phyloP scores from a whole-genome alignment of 164 flowering plant genomes.

The Warburgia ugandensis region DNA sequence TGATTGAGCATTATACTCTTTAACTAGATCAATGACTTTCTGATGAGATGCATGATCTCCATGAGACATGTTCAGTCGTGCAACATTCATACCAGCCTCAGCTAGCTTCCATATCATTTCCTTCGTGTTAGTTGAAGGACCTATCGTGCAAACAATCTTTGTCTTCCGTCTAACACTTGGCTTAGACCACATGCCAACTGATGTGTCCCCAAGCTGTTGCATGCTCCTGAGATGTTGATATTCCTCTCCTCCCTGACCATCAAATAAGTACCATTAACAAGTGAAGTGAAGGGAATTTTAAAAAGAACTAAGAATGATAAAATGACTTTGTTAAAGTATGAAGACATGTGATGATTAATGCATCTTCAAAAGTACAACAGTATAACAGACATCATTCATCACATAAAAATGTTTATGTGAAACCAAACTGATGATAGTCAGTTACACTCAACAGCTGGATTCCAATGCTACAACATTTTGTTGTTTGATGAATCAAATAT shows the following conservation, averaged over 20 bases:
- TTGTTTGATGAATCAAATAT: too few relatives aligned
- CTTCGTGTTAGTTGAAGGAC: constrained; percentile 81
- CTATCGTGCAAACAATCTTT: constrained; percentile 91
- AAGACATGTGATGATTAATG: too few relatives aligned
- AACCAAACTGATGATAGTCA: too few relatives aligned
- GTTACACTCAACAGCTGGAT: too few relatives aligned
- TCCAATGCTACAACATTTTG: too few relatives aligned
- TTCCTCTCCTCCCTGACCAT: constrained; percentile 43
- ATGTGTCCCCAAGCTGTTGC: constrained; percentile 40
- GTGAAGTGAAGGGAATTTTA: background rate
- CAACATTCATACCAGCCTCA: constrained; percentile 97
- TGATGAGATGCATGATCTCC: constrained; percentile 96
- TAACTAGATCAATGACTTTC: constrained; percentile 89
- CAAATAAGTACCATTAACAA: background rate
- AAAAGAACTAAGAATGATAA: background rate
- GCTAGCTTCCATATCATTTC: constrained; percentile 99
- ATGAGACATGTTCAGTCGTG: constrained; percentile 89
- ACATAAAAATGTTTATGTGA: background rate
- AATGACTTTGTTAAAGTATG: background rate
- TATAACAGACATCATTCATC: too few relatives aligned
- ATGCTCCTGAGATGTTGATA: constrained; percentile 30
- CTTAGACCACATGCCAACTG: constrained; percentile 70
- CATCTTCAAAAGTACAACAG: too few relatives aligned
- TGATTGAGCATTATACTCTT: constrained; percentile 81
- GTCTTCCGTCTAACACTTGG: constrained; percentile 75